Percentiles rank a stretch among this genome's conserved stretches.
Evolutionary conservation across 164 flowering plant species (phyloP).

Genomic region (Vitis labrusca): DNA sequence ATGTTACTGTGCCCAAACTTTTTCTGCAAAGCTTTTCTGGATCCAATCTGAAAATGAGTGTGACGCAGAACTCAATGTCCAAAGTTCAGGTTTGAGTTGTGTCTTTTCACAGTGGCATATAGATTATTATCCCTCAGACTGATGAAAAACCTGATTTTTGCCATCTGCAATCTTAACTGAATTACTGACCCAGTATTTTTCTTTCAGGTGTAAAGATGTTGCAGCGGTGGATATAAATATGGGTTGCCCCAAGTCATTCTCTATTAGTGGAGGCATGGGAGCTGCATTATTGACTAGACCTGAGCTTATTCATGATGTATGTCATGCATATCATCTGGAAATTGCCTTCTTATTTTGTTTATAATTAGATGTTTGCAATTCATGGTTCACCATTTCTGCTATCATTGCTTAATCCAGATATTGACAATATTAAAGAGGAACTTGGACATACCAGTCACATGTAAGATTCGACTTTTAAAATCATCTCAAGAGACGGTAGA

Average conservation of each 20-base stretch:
- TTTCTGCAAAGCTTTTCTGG: no score
- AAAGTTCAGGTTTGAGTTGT: no score
- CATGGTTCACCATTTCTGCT: background rate
- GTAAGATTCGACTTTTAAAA: constrained; percentile 87
- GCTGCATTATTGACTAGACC: constrained; percentile 88
- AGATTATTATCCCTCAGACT: no score
- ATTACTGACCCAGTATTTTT: constrained; percentile 8
- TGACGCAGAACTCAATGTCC: no score
- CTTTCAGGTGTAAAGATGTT: constrained; percentile 75
- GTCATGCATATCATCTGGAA: constrained; percentile 4
- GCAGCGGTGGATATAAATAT: constrained; percentile 94
- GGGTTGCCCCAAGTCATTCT: constrained; percentile 97
- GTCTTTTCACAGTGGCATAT: no score
- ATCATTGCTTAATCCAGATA: constrained; percentile 49
- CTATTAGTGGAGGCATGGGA: constrained; percentile 97
- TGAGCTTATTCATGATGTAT: constrained; percentile 92
- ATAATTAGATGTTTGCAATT: background rate
- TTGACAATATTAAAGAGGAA: constrained; percentile 86
- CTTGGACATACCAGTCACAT: constrained; percentile 70
- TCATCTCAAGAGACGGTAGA: constrained; percentile 77
- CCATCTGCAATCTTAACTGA: background rate
- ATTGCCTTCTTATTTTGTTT: background rate
- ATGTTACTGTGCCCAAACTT: no score
- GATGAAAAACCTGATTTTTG: no score
- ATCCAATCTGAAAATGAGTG: no score